Percentiles rank a stretch among this genome's conserved stretches.
phyloP scores from a whole-genome alignment of 2,329 filamentous ascomycete genomes.

The Pseudocercospora macadamiae region DNA sequence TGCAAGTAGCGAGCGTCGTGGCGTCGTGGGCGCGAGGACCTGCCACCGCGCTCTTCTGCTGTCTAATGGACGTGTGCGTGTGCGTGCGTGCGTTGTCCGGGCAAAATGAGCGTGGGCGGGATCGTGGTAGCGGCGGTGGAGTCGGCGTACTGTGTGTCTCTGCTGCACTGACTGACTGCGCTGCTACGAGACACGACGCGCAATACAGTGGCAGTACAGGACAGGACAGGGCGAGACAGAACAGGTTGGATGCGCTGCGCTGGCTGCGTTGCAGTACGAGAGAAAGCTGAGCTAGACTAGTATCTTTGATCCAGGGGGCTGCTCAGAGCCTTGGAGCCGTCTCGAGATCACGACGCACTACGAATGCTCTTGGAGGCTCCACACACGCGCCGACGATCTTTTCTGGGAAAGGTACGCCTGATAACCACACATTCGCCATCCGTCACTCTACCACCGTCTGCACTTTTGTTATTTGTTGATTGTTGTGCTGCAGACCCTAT shows the following conservation, averaged over 20 bases:
- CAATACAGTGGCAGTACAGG: no score
- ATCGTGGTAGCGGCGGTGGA: not conserved
- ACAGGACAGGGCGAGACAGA: not conserved
- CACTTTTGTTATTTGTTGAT: not conserved
- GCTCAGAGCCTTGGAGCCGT: no score
- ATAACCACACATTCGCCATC: not conserved
- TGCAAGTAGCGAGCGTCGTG: not conserved
- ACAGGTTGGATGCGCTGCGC: not conserved
- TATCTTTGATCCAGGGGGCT: no score
- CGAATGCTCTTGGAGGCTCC: no score
- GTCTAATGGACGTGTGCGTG: not conserved
- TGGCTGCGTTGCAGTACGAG: not conserved
- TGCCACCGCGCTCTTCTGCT: constrained; percentile 6
- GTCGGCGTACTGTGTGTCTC: no score
- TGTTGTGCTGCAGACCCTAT: no score
- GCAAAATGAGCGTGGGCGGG: not conserved
- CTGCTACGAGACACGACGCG: no score
- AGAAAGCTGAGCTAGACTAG: not conserved
- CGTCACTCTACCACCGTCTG: not conserved
- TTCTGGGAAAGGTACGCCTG: not conserved
- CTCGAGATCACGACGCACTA: no score
- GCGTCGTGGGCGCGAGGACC: not conserved
- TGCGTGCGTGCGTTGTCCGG: not conserved
- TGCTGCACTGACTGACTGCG: no score
- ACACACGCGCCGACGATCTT: not conserved